Percentiles rank a stretch among this genome's conserved stretches.
Conservation (phyloP, 306 rosid genomes). For the Quercus gilva region DNA sequence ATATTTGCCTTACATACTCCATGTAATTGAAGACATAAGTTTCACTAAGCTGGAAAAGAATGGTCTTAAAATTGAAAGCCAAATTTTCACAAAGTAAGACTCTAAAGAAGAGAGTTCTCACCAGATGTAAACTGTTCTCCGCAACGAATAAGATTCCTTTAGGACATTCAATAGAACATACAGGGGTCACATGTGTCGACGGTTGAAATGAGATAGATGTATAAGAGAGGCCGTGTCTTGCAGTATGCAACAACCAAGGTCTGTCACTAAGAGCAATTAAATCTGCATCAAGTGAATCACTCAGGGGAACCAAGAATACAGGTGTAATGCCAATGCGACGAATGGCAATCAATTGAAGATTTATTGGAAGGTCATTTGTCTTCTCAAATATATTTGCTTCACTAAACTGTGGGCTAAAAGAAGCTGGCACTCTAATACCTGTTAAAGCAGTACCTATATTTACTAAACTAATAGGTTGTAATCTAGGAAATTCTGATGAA, state of each 20-base stretch:
- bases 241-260: conserved; percentile 94
- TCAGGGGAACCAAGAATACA: conserved; percentile 88
- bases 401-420: conserved; percentile 20
- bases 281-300: conserved; percentile 80
- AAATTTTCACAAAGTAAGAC: conserved; percentile 1
- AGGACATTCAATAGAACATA: conserved; percentile 81
- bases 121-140: conserved; percentile 87
- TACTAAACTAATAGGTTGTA: conserved; percentile 23
- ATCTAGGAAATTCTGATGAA: conserved; percentile 33
- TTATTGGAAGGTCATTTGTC: conserved; percentile 40
- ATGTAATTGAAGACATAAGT: not conserved
- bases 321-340: conserved; percentile 96
- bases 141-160: conserved; percentile 90
- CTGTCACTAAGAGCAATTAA: conserved; percentile 87
- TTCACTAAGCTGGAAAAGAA: not conserved
- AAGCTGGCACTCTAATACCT: conserved; percentile 42
- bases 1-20: not conserved
- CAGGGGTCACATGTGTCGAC: conserved; percentile 90
- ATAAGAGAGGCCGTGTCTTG: conserved; percentile 88
- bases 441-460: conserved; percentile 40
- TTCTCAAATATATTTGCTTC: conserved; percentile 32
- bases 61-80: conserved; percentile 1
- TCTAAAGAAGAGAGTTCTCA: conserved; percentile 36
- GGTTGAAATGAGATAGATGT: conserved; percentile 93
- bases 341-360: conserved; percentile 80